Conservation (phyloP, 352 stramenopile species). For the Globisporangium mamillatum region DNA sequence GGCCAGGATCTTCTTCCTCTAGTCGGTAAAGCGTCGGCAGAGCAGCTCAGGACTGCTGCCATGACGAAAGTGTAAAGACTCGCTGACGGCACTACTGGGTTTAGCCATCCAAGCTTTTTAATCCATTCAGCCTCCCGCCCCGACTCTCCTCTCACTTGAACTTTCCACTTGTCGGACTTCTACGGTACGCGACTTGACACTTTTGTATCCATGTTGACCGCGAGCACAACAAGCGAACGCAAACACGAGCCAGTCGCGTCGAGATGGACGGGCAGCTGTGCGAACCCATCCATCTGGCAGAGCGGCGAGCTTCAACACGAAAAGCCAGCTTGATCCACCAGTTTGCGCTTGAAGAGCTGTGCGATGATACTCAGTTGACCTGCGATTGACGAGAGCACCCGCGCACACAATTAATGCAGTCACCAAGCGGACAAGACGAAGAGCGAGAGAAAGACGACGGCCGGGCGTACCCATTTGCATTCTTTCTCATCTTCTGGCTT, state of each 20-base stretch:
- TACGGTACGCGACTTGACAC: neutral
- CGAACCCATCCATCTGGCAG: slow-evolving; percentile 3
- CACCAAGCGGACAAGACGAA: neutral
- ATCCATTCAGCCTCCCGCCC: neutral
- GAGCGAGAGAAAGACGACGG: neutral
- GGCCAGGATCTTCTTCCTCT: neutral
- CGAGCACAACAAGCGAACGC: neutral
- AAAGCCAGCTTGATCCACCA: neutral
- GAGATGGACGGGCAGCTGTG: neutral
- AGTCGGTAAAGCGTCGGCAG: neutral
- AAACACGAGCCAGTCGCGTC: neutral
- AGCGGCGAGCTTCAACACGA: neutral
- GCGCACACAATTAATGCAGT: neutral
- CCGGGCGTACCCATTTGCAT: neutral
- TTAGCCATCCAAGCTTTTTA: neutral
- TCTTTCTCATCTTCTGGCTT: neutral
- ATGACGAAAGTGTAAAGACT: neutral
- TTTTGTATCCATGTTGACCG: slow-evolving; percentile 3
- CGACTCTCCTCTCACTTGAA: neutral
- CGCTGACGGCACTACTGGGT: neutral
- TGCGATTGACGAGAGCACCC: neutral
- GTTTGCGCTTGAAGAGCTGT: neutral
- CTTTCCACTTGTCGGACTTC: neutral
- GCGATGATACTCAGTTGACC: neutral
- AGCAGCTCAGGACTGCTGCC: neutral